These are phyloP conservation scores for Eurotiales sp. DNA, from an alignment of 2,329 filamentous ascomycete species.

Conservation along the genomic window DNA sequence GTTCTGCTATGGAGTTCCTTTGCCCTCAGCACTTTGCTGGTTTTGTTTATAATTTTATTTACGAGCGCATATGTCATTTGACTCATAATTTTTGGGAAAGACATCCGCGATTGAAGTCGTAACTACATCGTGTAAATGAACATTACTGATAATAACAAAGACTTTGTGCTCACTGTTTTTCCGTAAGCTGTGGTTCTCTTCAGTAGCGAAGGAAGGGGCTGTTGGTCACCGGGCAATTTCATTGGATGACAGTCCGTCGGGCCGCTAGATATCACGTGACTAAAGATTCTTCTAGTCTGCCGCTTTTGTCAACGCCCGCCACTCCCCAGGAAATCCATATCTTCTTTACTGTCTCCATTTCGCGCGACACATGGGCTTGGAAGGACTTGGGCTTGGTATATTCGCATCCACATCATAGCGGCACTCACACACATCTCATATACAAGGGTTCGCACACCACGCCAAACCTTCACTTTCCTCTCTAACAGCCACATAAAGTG, in stretches of 20 bases:
- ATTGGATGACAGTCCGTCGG: neutral
- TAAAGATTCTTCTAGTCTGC: slow-evolving; percentile 2
- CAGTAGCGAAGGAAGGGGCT: no score
- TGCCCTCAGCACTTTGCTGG: neutral
- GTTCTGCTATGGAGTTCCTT: neutral
- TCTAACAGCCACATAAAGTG: slow-evolving; percentile 33
- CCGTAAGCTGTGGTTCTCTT: no score
- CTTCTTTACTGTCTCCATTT: neutral
- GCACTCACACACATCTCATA: slow-evolving; percentile 1
- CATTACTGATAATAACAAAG: no score
- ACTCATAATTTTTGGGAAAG: no score
- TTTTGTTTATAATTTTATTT: neutral
- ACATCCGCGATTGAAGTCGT: no score
- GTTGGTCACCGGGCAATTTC: no score
- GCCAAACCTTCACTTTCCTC: slow-evolving; percentile 19
- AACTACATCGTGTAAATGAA: no score
- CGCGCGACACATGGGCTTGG: neutral
- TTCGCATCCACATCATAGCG: neutral
- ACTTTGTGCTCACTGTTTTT: no score
- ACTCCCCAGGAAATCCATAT: neutral
- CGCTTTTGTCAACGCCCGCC: neutral
- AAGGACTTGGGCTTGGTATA: neutral
- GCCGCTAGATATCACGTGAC: slow-evolving; percentile 1
- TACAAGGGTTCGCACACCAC: slow-evolving; percentile 25
- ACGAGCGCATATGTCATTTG: no score